Evolutionary conservation across 805 yeast species (phyloP), one percentile per base, ranked within the genome.

Genomic region (Lipomyces spencermartinsiae): DNA sequence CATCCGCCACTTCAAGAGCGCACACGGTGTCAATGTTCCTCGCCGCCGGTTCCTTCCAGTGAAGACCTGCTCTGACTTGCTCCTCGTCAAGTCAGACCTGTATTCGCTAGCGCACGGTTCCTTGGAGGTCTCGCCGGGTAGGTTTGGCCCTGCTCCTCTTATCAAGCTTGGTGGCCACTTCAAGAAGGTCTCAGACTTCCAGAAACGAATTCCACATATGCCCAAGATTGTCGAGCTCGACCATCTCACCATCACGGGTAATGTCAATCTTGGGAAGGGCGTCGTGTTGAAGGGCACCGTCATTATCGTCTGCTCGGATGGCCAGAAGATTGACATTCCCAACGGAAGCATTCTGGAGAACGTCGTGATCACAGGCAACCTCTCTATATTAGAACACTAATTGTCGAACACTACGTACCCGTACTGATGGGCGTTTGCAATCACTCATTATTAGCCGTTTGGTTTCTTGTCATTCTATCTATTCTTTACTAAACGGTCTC

Each of bases 11-110:
- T 95, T 95, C 82, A 84, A 89, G 73, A 91, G 92, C 75, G 97
- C 98, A 37, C 97, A 92, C 76, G 99, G 99, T 82, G 96, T 95
- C 75, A 97, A 93, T 76, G 99, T 95, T 51, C 98, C 99, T 81
- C 92, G 99, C 84, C 87, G 97, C 55, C 89, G 99, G 79, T 95
- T 95, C 86, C 86, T 95, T 82, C 99, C 99, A 16, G 99, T 95
- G 75, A 95, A 95, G 85, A 95, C 99, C 22, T 92, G 95, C 80
- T 93, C 98, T 6, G 99, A 95, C 80, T 83, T 95, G 80, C 83
- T 95, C 75, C 85, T 95, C 76, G 99, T 95, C 73, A 95, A 95
- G 82, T 93, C 98, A 9, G 98, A 95, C 79, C 85, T 95, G 77
- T 95, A 94, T 84, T 86, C 84, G 77, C 84, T 95, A 79, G 91